Percentiles rank a stretch among this genome's conserved stretches.
These are phyloP conservation scores for Penicillium oxalicum DNA, from an alignment of 2,329 filamentous ascomycete species.

Conservation along the genomic window DNA sequence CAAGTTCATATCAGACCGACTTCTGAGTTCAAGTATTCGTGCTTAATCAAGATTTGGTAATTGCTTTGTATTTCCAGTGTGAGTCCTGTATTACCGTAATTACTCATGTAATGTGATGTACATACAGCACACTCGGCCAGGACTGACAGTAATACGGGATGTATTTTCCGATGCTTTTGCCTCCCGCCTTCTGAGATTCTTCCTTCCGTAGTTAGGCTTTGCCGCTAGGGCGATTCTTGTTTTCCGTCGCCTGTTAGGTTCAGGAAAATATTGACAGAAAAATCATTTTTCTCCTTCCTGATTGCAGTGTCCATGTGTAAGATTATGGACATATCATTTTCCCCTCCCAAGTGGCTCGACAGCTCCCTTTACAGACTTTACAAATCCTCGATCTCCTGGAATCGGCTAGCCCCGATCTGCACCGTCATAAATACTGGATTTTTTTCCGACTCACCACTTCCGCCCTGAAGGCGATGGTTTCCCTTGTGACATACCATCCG, in stretches of 20 bases:
- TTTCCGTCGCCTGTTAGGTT: not conserved
- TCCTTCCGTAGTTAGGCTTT: conserved; percentile 6
- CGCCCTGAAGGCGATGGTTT: too few relatives aligned
- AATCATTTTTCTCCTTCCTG: not conserved
- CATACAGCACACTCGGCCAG: too few relatives aligned
- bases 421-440: conserved; percentile 4
- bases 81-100: too few relatives aligned
- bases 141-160: conserved; percentile 5
- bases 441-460: too few relatives aligned
- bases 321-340: conserved; percentile 8
- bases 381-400: conserved; percentile 5
- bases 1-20: too few relatives aligned
- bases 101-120: too few relatives aligned
- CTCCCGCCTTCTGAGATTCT: not conserved
- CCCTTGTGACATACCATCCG: too few relatives aligned
- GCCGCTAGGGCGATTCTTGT: not conserved
- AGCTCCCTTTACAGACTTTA: not conserved
- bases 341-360: conserved; percentile 13
- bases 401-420: conserved; percentile 24
- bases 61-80: too few relatives aligned
- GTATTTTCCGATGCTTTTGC: conserved; percentile 15
- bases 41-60: too few relatives aligned
- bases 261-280: not conserved
- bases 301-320: not conserved
- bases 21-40: too few relatives aligned